A percentile compares a stretch with the other conserved stretches of the same genome.
Evolutionary conservation across 768 basidiomycete species (phyloP).

Genomic region (Punctularia strigosozonata): DNA sequence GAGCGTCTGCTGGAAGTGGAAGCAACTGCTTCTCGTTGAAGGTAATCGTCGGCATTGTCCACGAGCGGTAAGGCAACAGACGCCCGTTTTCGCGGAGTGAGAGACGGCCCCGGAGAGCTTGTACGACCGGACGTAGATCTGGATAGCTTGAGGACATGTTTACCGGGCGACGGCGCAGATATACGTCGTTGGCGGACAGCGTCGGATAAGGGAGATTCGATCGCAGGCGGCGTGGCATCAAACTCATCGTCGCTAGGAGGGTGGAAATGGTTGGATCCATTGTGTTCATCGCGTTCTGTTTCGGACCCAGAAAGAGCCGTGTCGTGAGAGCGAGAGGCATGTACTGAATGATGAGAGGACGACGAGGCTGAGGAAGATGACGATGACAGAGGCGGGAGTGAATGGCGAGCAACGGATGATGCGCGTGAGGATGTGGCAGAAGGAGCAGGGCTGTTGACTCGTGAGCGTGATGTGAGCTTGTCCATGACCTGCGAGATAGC

Average conservation of each 20-base stretch:
- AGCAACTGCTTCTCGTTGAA: conserved; percentile 32
- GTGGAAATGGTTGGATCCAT: conserved; percentile 12
- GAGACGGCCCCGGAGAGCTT: conserved; percentile 27
- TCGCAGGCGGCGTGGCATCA: conserved; percentile 24
- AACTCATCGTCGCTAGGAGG: conserved; percentile 28
- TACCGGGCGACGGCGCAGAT: conserved; percentile 39
- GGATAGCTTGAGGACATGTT: conserved; percentile 11
- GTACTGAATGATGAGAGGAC: conserved; percentile 20
- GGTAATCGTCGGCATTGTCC: conserved; percentile 15
- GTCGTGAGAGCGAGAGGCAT: conserved; percentile 17
- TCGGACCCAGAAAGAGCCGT: conserved; percentile 61
- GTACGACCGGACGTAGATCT: conserved; percentile 11
- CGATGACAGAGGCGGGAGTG: conserved; percentile 22
- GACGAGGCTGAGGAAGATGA: conserved; percentile 23
- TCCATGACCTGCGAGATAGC: conserved; percentile 42
- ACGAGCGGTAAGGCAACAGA: conserved; percentile 22
- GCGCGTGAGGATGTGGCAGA: conserved; percentile 20
- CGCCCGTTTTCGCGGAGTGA: conserved; percentile 29
- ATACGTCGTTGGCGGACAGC: conserved; percentile 28
- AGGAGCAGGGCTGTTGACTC: conserved; percentile 46
- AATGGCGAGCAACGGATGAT: conserved; percentile 18
- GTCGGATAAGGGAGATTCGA: conserved; percentile 6
- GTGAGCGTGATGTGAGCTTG: conserved; percentile 50
- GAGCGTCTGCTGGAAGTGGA: conserved; percentile 20
- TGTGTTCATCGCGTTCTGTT: conserved; percentile 59